Evolutionary conservation across 495 filamentous ascomycete species (phyloP).

Genomic region (Chaetomium tenue): DNA sequence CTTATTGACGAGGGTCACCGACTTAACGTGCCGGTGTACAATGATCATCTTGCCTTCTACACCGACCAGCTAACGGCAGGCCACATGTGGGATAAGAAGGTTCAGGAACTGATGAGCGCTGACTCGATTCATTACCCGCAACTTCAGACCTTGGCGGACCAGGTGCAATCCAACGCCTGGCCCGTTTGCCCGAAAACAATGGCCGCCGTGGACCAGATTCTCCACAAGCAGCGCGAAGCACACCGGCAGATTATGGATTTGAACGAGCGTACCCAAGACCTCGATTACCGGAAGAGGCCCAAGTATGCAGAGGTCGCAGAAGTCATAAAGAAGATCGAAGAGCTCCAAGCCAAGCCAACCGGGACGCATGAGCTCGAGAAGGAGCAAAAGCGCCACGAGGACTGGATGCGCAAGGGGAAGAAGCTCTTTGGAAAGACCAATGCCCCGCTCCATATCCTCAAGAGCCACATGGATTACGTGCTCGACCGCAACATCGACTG

Average conservation of each 20-base stretch:
- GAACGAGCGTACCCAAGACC: slow-evolving; percentile 70
- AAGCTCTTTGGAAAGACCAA: slow-evolving; percentile 99
- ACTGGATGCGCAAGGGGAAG: slow-evolving; percentile 99
- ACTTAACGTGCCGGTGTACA: slow-evolving; percentile 70
- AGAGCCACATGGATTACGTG: slow-evolving; percentile 91
- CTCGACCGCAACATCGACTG: slow-evolving; percentile 82
- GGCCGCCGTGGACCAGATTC: slow-evolving; percentile 80
- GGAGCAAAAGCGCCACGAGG: slow-evolving; percentile 92
- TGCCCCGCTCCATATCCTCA: slow-evolving; percentile 90
- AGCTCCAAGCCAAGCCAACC: slow-evolving; percentile 84
- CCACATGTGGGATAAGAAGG: slow-evolving; percentile 88
- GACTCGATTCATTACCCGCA: slow-evolving; percentile 91
- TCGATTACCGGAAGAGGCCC: slow-evolving; percentile 74
- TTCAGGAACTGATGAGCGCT: slow-evolving; percentile 85
- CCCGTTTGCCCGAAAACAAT: slow-evolving; percentile 82
- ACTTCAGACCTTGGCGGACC: slow-evolving; percentile 80
- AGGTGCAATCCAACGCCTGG: slow-evolving; percentile 67
- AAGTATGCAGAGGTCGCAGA: slow-evolving; percentile 89
- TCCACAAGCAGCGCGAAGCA: slow-evolving; percentile 94
- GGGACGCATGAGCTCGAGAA: slow-evolving; percentile 92
- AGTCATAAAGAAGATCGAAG: slow-evolving; percentile 79
- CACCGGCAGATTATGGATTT: slow-evolving; percentile 80
- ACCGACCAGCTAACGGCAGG: slow-evolving; percentile 72
- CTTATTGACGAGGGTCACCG: slow-evolving; percentile 73
- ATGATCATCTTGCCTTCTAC: slow-evolving; percentile 73